Evolutionary conservation across 805 yeast genomes (phyloP), one percentile per base, ranked within the genome.

Genomic region (Candida cerambycidarum): DNA sequence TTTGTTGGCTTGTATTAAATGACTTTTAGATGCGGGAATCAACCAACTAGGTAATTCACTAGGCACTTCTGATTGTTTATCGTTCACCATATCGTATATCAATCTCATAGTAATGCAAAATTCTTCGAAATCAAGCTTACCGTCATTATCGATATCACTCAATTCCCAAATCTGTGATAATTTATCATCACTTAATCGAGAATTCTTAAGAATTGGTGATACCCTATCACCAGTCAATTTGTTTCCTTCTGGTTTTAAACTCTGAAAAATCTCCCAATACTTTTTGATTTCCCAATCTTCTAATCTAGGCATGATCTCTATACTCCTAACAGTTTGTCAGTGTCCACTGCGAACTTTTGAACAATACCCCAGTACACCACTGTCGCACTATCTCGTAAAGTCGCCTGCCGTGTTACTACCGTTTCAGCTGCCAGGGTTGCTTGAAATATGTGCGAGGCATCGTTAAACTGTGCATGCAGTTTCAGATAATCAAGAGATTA

Each of bases 101-200:
- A 93, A 75, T 53, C 98, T 77, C 99, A 93, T 93, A 40, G 97
- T 92, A 50, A 93, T 88, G 59, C 97, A 93, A 63, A 93, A 93
- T 67, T 93, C 99, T 65, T 93, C 99, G 62, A 93, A 93, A 64
- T 93, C 99, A 54, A 93, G 73, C 52, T 74, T 71, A 9, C 96
- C 97, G 63, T 93, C 99, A 34, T 81, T 80, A 63, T 93, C 99
- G 43, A 92, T 87, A 61, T 93, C 99, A 2, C 92, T 83, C 38
- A 93, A 66, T 55, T 87, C 88, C 99, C 99, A 93, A 33, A 93
- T 80, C 59, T 79, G 76, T 32, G 88, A 82, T 51, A 93, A 72
- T 57, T 89, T 80, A n/a, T 78, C 75, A 41, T 88, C 89, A 48
- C 79, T 77, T 45, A 93, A 76, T 56, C 87, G 84, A 34, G 97